Evolutionary conservation across 225 moss, liverwort and hornwort species (phyloP).

Genomic region (Asterella californica): DNA sequence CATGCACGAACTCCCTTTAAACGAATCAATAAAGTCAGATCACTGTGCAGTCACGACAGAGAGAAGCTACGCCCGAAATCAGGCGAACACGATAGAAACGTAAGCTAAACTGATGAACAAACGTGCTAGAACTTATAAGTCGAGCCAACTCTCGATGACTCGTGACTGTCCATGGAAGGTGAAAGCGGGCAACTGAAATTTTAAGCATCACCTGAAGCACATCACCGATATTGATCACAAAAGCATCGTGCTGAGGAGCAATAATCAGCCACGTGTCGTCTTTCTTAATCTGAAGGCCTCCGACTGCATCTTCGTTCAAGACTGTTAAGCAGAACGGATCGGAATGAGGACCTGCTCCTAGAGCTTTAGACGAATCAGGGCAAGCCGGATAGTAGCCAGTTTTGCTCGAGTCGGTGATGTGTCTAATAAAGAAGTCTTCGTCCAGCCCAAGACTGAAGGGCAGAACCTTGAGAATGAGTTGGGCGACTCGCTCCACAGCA

Average conservation of each 20-base stretch:
- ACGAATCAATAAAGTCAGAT: no score
- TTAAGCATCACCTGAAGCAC: slow-evolving; percentile 15
- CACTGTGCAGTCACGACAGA: no score
- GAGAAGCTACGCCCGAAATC: no score
- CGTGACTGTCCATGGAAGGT: no score
- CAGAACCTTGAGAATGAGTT: neutral
- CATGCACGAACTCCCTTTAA: no score
- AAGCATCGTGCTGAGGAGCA: slow-evolving; percentile 16
- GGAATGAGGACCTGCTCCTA: neutral
- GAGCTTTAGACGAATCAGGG: neutral
- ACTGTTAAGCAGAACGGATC: slow-evolving; percentile 6
- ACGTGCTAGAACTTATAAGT: no score
- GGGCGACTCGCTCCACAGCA: neutral
- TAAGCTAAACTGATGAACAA: no score
- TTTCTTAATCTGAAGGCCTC: slow-evolving; percentile 20
- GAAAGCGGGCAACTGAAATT: no score
- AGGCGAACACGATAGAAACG: no score
- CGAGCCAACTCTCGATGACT: no score
- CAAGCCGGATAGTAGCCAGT: slow-evolving; percentile 6
- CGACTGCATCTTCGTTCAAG: neutral
- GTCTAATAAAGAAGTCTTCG: neutral
- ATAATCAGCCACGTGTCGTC: slow-evolving; percentile 18
- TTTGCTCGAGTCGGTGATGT: neutral
- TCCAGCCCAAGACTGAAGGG: neutral
- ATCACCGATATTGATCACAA: slow-evolving; percentile 31